Percentiles rank a stretch among this genome's conserved stretches.
Evolutionary conservation across 2,329 filamentous ascomycete genomes (phyloP).

Genomic region (Aspergillus glaucus): DNA sequence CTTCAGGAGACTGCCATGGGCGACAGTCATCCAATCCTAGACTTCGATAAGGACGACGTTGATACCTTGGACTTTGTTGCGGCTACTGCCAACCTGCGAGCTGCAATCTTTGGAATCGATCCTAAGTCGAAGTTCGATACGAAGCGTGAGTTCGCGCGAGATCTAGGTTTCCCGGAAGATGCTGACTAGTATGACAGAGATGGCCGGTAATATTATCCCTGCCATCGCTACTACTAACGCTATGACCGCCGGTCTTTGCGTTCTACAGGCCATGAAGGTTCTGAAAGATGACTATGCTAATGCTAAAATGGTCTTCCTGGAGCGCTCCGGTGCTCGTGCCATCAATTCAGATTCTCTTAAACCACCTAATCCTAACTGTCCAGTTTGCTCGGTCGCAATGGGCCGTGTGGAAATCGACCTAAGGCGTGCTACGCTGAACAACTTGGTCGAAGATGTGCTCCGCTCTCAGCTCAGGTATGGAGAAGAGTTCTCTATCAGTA

Average conservation of each 20-base stretch:
- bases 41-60: conserved; percentile 93
- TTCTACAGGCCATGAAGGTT: conserved; percentile 88
- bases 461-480: conserved; percentile 66
- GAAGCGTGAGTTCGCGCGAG: conserved; percentile 53
- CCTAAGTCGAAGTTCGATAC: conserved; percentile 88
- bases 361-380: conserved; percentile 71
- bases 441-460: conserved; percentile 72
- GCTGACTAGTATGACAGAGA: conserved; percentile 51
- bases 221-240: conserved; percentile 98
- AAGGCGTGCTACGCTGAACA: conserved; percentile 64
- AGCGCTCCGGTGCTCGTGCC: conserved; percentile 55
- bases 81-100: conserved; percentile 82
- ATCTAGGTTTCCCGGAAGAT: not conserved
- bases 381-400: conserved; percentile 72
- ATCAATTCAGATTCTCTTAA: conserved; percentile 51
- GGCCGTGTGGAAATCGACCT: conserved; percentile 63
- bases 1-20: conserved; percentile 50
- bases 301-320: conserved; percentile 80
- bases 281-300: conserved; percentile 64
- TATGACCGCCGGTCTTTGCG: conserved; percentile 86
- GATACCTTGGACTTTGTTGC: conserved; percentile 94
- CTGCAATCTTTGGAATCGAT: conserved; percentile 82
- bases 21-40: conserved; percentile 54
- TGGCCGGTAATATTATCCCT: conserved; percentile 98
- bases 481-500: conserved; percentile 73